A percentile compares a stretch with the other conserved stretches of the same genome.
Evolutionary conservation across 2,329 filamentous ascomycete species (phyloP).

Genomic region (Penicillium aurantiogriseum): DNA sequence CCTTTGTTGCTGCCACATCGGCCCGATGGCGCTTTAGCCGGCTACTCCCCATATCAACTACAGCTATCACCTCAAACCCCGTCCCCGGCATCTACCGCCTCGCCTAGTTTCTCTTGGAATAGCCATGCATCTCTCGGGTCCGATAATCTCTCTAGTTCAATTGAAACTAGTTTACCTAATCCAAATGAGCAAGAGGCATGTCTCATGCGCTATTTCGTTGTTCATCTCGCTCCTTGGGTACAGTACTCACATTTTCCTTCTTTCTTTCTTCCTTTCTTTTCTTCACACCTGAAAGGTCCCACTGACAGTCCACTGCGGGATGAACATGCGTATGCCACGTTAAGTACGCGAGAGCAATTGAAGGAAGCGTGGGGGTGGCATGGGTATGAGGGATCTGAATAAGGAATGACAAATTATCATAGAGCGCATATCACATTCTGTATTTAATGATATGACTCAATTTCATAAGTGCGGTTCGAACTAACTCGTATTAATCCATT

Average conservation of each 20-base stretch:
- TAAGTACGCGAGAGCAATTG: not conserved
- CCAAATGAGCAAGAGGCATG: conserved; percentile 19
- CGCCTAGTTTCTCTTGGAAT: conserved; percentile 10
- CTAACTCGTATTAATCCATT: too few relatives aligned
- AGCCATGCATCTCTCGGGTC: conserved; percentile 10
- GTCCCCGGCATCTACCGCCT: conserved; percentile 11
- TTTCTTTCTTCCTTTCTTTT: too few relatives aligned
- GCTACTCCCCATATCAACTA: conserved; percentile 7
- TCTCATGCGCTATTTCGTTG: conserved; percentile 22
- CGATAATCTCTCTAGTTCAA: not conserved
- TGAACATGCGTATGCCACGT: not conserved
- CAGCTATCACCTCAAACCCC: conserved; percentile 10
- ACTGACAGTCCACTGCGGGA: not conserved
- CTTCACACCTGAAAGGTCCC: too few relatives aligned
- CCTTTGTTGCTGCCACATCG: not conserved
- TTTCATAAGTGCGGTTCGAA: too few relatives aligned
- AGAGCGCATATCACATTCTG: not conserved
- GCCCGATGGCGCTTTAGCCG: not conserved
- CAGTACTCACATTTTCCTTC: not conserved
- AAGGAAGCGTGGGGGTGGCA: not conserved
- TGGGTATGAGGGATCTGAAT: not conserved
- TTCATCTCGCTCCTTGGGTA: conserved; percentile 25
- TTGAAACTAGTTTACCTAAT: conserved; percentile 5
- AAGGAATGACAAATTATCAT: not conserved
- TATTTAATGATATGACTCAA: not conserved